Evolutionary conservation across 768 basidiomycete genomes (phyloP).

Genomic region (button mushroom (Agaricus bisporus)): DNA sequence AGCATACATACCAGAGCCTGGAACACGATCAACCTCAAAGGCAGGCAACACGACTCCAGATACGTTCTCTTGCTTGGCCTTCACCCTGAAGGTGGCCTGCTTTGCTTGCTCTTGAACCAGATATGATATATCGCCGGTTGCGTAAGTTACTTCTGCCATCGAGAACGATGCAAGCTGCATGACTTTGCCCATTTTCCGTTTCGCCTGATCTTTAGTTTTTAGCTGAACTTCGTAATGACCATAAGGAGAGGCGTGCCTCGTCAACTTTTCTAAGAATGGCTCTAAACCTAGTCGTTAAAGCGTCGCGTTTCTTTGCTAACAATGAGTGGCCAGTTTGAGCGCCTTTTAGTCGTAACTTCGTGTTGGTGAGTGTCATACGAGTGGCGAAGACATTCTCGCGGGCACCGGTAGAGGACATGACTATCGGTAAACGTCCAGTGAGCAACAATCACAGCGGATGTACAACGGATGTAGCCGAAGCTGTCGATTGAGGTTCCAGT

Average conservation of each 20-base stretch:
- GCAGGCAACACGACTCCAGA: slow-evolving; percentile 94
- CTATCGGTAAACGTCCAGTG: slow-evolving; percentile 7
- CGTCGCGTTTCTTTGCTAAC: slow-evolving; percentile 97
- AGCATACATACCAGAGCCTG: slow-evolving; percentile 70
- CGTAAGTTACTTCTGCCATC: slow-evolving; percentile 97
- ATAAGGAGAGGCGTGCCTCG: slow-evolving; percentile 51
- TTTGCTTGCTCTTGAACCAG: slow-evolving; percentile 96
- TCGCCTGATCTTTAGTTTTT: slow-evolving; percentile 58
- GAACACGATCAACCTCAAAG: slow-evolving; percentile 85
- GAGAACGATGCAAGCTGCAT: slow-evolving; percentile 99
- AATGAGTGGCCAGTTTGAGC: slow-evolving; percentile 94
- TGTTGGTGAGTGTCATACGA: slow-evolving; percentile 94
- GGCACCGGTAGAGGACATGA: slow-evolving; percentile 86
- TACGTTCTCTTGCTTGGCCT: slow-evolving; percentile 96
- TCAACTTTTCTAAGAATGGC: slow-evolving; percentile 96
- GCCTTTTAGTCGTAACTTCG: slow-evolving; percentile 82
- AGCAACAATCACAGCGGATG: not conserved
- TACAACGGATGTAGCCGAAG: not conserved
- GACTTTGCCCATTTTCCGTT: slow-evolving; percentile 97
- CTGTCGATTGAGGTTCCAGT: not conserved
- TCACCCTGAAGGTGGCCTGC: slow-evolving; percentile 86
- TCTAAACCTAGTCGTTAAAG: slow-evolving; percentile 89
- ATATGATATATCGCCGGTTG: slow-evolving; percentile 95
- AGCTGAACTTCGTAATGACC: slow-evolving; percentile 7
- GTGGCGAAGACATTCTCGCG: slow-evolving; percentile 96